These are phyloP conservation scores for Globisporangium ultimum DNA, from an alignment of 352 stramenopile genomes.

Conservation along the genomic window DNA sequence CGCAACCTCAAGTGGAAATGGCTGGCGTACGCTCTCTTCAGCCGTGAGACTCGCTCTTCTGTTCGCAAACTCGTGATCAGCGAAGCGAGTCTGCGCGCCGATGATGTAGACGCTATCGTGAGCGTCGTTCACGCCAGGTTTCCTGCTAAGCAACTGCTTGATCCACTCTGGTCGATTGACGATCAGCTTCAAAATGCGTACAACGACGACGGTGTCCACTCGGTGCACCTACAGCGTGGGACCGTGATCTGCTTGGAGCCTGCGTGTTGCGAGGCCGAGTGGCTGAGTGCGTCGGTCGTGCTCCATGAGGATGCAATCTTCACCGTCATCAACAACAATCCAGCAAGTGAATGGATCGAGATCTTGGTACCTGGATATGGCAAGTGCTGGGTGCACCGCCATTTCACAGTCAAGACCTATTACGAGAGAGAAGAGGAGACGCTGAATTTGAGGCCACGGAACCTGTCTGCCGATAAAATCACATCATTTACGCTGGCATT, in stretches of 20 bases:
- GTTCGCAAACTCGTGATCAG: constrained; percentile 7
- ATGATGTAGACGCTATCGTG: constrained; percentile 20
- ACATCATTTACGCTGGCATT: constrained; percentile 19
- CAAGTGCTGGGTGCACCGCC: constrained; percentile 34
- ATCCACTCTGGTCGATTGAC: constrained; percentile 29
- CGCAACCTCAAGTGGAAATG: constrained; percentile 14
- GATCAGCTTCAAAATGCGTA: constrained; percentile 12
- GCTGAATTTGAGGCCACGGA: not conserved
- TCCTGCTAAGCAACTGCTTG: constrained; percentile 23
- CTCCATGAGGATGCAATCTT: constrained; percentile 23
- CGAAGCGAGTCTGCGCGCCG: not conserved
- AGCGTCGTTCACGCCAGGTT: constrained; percentile 17
- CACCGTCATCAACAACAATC: constrained; percentile 22
- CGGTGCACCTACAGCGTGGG: constrained; percentile 5
- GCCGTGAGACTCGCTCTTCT: constrained; percentile 6
- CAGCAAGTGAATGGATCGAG: constrained; percentile 24
- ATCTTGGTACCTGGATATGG: constrained; percentile 36
- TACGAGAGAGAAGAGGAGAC: too few relatives aligned
- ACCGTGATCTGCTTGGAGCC: constrained; percentile 29
- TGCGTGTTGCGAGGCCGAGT: constrained; percentile 28
- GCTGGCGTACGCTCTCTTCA: constrained; percentile 12
- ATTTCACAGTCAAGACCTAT: not conserved
- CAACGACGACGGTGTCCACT: constrained; percentile 5
- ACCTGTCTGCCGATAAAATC: constrained; percentile 9
- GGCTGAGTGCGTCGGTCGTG: constrained; percentile 25